These are phyloP conservation scores for Triadica sebifera DNA, from an alignment of 345 rosid genomes.

Conservation along the genomic window DNA sequence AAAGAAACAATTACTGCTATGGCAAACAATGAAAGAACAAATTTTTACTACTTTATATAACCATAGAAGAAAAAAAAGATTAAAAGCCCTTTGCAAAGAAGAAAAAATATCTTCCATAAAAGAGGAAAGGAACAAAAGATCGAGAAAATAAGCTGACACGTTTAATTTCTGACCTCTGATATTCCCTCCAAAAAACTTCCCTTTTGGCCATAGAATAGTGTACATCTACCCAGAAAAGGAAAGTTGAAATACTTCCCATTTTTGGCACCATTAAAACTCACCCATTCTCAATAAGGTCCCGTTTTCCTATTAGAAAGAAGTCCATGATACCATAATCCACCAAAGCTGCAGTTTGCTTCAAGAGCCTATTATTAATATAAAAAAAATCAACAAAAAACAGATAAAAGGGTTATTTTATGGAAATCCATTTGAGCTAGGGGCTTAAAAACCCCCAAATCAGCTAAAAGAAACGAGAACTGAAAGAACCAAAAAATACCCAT, in stretches of 20 bases:
- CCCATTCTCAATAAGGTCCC: background rate
- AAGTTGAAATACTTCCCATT: constrained; percentile 18
- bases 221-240: constrained; percentile 26
- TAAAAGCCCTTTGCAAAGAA: background rate
- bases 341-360: no score
- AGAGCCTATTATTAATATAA: background rate
- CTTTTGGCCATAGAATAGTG: constrained; percentile 5
- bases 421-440: constrained; percentile 7
- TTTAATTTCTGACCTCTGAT: constrained; percentile 25
- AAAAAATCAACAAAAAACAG: background rate
- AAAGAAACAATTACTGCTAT: constrained; percentile 14
- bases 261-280: constrained; percentile 4
- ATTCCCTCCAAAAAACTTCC: constrained; percentile 7
- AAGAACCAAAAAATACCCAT: background rate
- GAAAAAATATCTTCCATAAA: background rate
- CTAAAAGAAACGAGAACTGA: background rate
- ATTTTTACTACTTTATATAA: background rate
- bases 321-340: no score
- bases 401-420: constrained; percentile 9
- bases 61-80: background rate
- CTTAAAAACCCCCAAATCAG: background rate
- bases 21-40: background rate
- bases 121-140: constrained; percentile 17
- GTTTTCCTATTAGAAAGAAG: background rate
- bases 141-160: constrained; percentile 22